phyloP scores from a whole-genome alignment of 148 eudicot genomes.

The Camellia sinensis region DNA sequence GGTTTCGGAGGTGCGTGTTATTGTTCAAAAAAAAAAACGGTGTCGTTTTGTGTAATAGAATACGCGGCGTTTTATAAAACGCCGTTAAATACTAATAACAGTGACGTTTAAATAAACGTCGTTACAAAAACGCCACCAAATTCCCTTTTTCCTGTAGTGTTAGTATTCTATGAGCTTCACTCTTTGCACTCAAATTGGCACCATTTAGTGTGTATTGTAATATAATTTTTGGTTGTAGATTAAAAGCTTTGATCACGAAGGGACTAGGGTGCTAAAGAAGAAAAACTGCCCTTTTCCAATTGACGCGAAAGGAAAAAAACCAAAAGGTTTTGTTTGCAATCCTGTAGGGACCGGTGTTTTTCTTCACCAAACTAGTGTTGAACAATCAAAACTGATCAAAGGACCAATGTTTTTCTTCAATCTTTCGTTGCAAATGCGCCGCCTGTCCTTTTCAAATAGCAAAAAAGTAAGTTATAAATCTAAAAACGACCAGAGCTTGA shows the following conservation, averaged over 20 bases:
- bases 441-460: not conserved
- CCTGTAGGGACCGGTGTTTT: constrained; percentile 22
- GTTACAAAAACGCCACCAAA: too few species aligned
- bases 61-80: too few species aligned
- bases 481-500: not conserved
- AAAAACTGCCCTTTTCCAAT: not conserved
- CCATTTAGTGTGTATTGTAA: too few species aligned
- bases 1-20: too few species aligned
- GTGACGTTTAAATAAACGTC: too few species aligned
- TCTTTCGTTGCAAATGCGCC: not conserved
- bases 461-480: constrained; percentile 12
- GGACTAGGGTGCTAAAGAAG: not conserved
- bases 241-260: constrained; percentile 10
- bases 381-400: not conserved
- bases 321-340: not conserved
- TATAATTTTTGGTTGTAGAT: not conserved
- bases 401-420: constrained; percentile 22
- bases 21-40: too few species aligned
- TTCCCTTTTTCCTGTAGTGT: too few species aligned
- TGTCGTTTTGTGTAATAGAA: too few species aligned
- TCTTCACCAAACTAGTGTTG: not conserved
- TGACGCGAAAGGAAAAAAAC: not conserved
- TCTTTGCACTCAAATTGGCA: too few species aligned
- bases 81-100: too few species aligned
- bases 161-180: too few species aligned